A percentile compares a stretch with the other conserved stretches of the same genome.
Conservation (phyloP, 495 filamentous ascomycete species). For the Talaromyces borbonicus region DNA sequence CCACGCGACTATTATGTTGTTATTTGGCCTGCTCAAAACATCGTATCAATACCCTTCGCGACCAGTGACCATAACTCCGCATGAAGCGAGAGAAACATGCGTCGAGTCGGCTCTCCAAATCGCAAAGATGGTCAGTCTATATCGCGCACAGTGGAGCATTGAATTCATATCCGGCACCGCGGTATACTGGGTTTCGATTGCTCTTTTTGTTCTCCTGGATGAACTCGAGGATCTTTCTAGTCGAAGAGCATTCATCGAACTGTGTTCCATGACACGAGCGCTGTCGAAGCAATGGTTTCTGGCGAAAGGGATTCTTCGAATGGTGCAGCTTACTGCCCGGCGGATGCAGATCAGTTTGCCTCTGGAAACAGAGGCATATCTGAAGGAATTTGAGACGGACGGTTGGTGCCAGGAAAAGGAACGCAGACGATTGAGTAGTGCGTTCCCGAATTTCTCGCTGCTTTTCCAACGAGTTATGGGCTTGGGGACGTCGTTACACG, state of each 20-base stretch:
- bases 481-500: neutral
- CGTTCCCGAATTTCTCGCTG: slow-evolving; percentile 22
- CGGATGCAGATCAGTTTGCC: slow-evolving; percentile 20
- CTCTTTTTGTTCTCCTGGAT: slow-evolving; percentile 22
- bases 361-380: slow-evolving; percentile 19
- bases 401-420: slow-evolving; percentile 16
- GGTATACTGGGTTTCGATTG: slow-evolving; percentile 23
- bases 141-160: slow-evolving; percentile 23
- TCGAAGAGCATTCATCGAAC: slow-evolving; percentile 20
- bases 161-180: slow-evolving; percentile 26
- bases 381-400: slow-evolving; percentile 18
- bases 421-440: slow-evolving; percentile 18
- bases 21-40: slow-evolving; percentile 14
- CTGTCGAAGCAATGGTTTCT: slow-evolving; percentile 22
- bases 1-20: slow-evolving; percentile 19
- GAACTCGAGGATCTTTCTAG: slow-evolving; percentile 16
- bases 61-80: neutral
- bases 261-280: slow-evolving; percentile 16
- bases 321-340: slow-evolving; percentile 22
- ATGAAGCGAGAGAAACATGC: slow-evolving; percentile 14
- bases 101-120: slow-evolving; percentile 21
- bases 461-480: slow-evolving; percentile 6
- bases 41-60: slow-evolving; percentile 5
- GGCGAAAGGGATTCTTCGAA: slow-evolving; percentile 23
- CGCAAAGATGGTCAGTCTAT: slow-evolving; percentile 21